Evolutionary conservation across 352 stramenopile species (phyloP), one percentile per base, ranked within the genome.

Genomic region (Globisporangium canariense): DNA sequence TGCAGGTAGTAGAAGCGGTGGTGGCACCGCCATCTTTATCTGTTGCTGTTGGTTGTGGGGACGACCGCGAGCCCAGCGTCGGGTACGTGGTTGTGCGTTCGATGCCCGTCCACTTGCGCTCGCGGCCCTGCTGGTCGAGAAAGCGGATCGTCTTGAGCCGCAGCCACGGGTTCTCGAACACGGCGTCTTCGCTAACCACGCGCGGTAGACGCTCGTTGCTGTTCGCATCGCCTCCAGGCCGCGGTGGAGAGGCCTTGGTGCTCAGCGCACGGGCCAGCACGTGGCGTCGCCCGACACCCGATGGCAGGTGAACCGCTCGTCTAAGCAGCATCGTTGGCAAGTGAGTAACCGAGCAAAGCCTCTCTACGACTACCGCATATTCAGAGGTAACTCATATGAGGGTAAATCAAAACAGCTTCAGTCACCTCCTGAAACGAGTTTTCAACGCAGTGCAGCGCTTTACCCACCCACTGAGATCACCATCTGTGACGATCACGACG

Each of bases 41-140:
- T 30, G 30, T 22, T 34, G 10, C 25, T 41, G 36, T 8, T 47
- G 32, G 36, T 14, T 41, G 36, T 41, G 36, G 36, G 4, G 13
- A 8, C 6, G 51, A 57, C 14, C 47, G 40, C 28, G 18, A 25
- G 4, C 25, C 53, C 14, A 65, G 59, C 18, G 54, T 70, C 6
- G 80, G 82, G 52, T 89, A 85, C 25, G 77, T 88, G 3, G 80
- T 89, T 40, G 80, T 90, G 52, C 83, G 77, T 62, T 91, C 80
- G 1, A 90, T 70, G 0, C 83, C 79, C 8, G 76, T 90, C 83
- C 80, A 90, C 36, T 80, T 65, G 22, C 83, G 80, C 65, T 86
- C 72, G 30, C 56, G 69, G 40, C 80, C 80, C 11, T 61, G 54
- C 4, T 72, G 60, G 55, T 91, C 79, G 45, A 91, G 69, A 63